A percentile compares a stretch with the other conserved stretches of the same genome.
phyloP scores from a whole-genome alignment of 2,329 filamentous ascomycete genomes.

The Phaeosphaeria sp. region DNA sequence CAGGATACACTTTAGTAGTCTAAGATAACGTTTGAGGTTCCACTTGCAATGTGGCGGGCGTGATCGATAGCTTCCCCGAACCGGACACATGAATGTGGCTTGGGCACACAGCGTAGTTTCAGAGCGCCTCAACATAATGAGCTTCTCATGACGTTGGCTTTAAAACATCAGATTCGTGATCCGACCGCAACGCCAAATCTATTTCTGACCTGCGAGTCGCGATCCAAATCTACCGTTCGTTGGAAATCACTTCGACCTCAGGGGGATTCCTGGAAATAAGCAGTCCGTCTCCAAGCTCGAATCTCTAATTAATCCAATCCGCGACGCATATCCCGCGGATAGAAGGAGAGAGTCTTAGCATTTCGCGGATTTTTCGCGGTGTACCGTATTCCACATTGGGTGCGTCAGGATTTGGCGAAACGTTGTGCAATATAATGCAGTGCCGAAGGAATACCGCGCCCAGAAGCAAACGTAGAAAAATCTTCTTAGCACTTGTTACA shows the following conservation, averaged over 20 bases:
- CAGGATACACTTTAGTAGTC: slow-evolving; percentile 3
- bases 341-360: no score
- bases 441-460: no score
- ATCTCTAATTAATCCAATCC: no score
- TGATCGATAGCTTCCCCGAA: not conserved
- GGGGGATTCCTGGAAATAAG: not conserved
- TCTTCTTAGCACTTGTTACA: no score
- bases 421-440: no score
- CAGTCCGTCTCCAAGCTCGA: no score
- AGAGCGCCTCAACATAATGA: slow-evolving; percentile 12
- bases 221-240: not conserved
- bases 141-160: slow-evolving; percentile 15
- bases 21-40: no score
- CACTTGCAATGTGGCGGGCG: not conserved
- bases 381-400: no score
- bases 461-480: no score
- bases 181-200: slow-evolving; percentile 11
- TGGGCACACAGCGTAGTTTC: not conserved
- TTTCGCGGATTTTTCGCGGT: no score
- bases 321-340: no score
- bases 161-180: slow-evolving; percentile 11
- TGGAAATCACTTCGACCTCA: not conserved
- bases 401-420: no score
- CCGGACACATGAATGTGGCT: not conserved
- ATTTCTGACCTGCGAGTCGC: slow-evolving; percentile 14